Base-by-base conservation (phyloP, 768 basidiomycete species). In the Hypholoma fasciculare region DNA sequence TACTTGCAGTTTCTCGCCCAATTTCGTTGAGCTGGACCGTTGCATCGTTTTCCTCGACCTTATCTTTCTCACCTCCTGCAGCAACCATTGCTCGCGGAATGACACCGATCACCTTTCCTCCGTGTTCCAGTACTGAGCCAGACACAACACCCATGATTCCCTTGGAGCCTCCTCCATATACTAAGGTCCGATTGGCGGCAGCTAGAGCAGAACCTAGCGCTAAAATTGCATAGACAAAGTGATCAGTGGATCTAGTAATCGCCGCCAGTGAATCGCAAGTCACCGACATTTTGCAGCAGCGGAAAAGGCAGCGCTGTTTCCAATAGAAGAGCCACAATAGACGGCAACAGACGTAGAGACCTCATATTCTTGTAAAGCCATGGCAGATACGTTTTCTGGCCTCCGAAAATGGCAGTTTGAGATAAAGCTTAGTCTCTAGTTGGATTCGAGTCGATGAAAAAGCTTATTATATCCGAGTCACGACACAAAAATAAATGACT, bases 71-170 rank as follows among this genome's bases (percentile, higher is more conserved):
- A 13, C 87, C 89, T 19, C 86, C 88, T 17, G 77, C 82, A 3
- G 75, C 77, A 34, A 84, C 72, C 78, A 97, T 91, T 0, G 93
- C 92, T 39, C 77, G 80, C 0, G 94, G 95, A 26, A 92, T 75
- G 44, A 98, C 76, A 3, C 94, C 94, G 4, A 83, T 89, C 23
- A 90, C 90, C 42, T 80, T 74, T 1, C 94, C 92, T 8, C 89
- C 89, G 3, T 75, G 74, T 58, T 87, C 78, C 7, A 90, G 74
- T 0, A 82, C 88, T 0, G 89, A 74, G 12, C 77, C 74, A 0
- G 92, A 90, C 8, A 95, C 86, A 47, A 82, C 71, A 60, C 95
- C 95, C 95, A 97, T 97, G 61, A 96, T 79, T 1, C 95, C 95
- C 43, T 79, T 78, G 17, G 79, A 78, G 0, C 94, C 95, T 7